Percentiles rank a stretch among this genome's conserved stretches.
Evolutionary conservation across 148 eudicot genomes (phyloP).

Genomic region (Polygonum maritimum): DNA sequence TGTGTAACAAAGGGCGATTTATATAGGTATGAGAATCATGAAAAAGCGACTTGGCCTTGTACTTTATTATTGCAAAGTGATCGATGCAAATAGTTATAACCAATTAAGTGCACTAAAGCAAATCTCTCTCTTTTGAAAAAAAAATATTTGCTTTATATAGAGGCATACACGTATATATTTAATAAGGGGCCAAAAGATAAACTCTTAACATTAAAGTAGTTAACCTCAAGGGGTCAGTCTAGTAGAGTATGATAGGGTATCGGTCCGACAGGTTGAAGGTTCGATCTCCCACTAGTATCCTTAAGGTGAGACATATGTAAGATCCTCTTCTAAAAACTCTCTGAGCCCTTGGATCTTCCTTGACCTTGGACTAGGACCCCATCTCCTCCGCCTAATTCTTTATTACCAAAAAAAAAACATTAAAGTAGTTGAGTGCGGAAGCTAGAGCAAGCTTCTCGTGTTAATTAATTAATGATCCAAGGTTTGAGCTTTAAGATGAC

Average conservation of each 20-base stretch:
- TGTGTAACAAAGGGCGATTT: not conserved
- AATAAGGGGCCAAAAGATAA: not conserved
- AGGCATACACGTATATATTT: not conserved
- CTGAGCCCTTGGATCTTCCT: too few relatives aligned
- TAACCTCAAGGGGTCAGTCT: too few relatives aligned
- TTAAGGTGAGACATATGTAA: too few relatives aligned
- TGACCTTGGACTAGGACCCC: too few relatives aligned
- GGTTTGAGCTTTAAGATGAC: not conserved
- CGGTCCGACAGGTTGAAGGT: too few relatives aligned
- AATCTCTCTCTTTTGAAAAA: not conserved
- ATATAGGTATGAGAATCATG: not conserved
- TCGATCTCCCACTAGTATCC: too few relatives aligned
- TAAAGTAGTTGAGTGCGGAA: not conserved
- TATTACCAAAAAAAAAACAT: too few relatives aligned
- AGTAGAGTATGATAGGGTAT: too few relatives aligned
- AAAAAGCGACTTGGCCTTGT: not conserved
- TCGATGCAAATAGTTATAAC: not conserved
- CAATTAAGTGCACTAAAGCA: not conserved
- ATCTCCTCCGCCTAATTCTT: too few relatives aligned
- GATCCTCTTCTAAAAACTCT: too few relatives aligned
- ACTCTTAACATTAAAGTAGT: not conserved
- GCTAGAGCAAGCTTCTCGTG: not conserved
- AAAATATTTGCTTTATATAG: slow-evolving; percentile 3
- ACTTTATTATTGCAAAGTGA: not conserved
- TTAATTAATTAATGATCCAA: not conserved